phyloP scores from a whole-genome alignment of 306 rosid species.

The Dryas drummondii region DNA sequence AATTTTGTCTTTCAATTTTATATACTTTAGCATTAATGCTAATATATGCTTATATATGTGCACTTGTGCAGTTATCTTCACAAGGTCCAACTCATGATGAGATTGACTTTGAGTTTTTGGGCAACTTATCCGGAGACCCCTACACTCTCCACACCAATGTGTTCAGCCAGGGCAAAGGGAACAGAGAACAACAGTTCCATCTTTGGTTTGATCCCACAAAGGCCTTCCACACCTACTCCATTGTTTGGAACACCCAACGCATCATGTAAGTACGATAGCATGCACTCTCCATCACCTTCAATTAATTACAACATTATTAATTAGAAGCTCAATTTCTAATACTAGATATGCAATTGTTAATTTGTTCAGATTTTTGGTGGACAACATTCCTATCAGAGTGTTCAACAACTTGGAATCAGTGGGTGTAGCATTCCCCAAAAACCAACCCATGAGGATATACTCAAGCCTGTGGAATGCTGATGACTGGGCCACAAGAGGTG shows the following conservation, averaged over 20 bases:
- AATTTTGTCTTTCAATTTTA: no score
- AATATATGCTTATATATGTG: background rate
- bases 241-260: slow-evolving; percentile 40
- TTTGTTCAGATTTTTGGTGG: slow-evolving; percentile 34
- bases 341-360: background rate
- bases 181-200: slow-evolving; percentile 42
- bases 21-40: background rate
- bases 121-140: slow-evolving; percentile 43
- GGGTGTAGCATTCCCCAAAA: slow-evolving; percentile 38
- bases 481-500: slow-evolving; percentile 55
- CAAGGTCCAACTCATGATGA: slow-evolving; percentile 48
- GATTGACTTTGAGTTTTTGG: slow-evolving; percentile 51
- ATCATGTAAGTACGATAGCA: slow-evolving; percentile 32
- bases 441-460: slow-evolving; percentile 47
- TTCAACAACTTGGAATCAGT: slow-evolving; percentile 40
- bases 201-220: slow-evolving; percentile 57
- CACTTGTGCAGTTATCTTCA: slow-evolving; percentile 60
- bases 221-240: slow-evolving; percentile 49
- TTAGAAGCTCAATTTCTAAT: slow-evolving; percentile 31
- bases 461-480: slow-evolving; percentile 47
- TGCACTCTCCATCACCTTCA: no score
- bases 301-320: background rate
- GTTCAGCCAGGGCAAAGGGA: slow-evolving; percentile 42
- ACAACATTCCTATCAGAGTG: slow-evolving; percentile 40
- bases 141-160: slow-evolving; percentile 51